These are phyloP conservation scores for Cladophialophora chaetospira DNA, from an alignment of 2,329 filamentous ascomycete species.

Conservation along the genomic window DNA sequence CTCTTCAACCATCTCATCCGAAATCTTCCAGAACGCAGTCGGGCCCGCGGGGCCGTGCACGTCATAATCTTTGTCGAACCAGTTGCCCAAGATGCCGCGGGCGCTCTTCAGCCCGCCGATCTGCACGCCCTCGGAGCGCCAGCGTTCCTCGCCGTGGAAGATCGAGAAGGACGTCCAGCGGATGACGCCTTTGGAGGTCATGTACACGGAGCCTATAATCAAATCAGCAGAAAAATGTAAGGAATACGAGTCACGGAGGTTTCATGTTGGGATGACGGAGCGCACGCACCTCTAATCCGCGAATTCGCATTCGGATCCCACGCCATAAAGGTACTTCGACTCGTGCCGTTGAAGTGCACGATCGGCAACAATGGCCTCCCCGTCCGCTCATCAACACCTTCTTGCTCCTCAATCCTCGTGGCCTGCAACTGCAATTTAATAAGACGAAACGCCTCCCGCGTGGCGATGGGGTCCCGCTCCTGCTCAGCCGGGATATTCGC, in stretches of 20 bases:
- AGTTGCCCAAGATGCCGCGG: slow-evolving; percentile 71
- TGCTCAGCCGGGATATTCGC: slow-evolving; percentile 43
- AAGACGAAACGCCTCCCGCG: slow-evolving; percentile 68
- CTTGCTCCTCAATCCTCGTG: slow-evolving; percentile 61
- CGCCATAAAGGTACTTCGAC: slow-evolving; percentile 62
- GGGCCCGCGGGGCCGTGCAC: slow-evolving; percentile 70
- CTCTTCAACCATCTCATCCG: slow-evolving; percentile 48
- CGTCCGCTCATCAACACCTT: slow-evolving; percentile 52
- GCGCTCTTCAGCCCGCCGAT: slow-evolving; percentile 67
- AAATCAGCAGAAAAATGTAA: slow-evolving; percentile 32
- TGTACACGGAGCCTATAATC: slow-evolving; percentile 58
- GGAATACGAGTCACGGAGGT: neutral
- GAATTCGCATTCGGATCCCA: slow-evolving; percentile 72
- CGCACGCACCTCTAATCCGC: slow-evolving; percentile 60
- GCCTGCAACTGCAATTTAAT: slow-evolving; percentile 69
- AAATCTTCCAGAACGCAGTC: slow-evolving; percentile 76
- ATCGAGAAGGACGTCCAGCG: slow-evolving; percentile 72
- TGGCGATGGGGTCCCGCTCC: slow-evolving; percentile 58
- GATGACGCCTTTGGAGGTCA: slow-evolving; percentile 71
- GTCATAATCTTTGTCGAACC: slow-evolving; percentile 77
- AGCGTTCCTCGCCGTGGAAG: slow-evolving; percentile 66
- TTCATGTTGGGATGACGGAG: neutral
- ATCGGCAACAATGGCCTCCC: slow-evolving; percentile 50
- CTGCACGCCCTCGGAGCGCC: slow-evolving; percentile 77
- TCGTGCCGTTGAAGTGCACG: slow-evolving; percentile 67